Evolutionary conservation across 805 yeast species (phyloP), one percentile per base, ranked within the genome.

Genomic region (Schizosaccharomyces pombe): DNA sequence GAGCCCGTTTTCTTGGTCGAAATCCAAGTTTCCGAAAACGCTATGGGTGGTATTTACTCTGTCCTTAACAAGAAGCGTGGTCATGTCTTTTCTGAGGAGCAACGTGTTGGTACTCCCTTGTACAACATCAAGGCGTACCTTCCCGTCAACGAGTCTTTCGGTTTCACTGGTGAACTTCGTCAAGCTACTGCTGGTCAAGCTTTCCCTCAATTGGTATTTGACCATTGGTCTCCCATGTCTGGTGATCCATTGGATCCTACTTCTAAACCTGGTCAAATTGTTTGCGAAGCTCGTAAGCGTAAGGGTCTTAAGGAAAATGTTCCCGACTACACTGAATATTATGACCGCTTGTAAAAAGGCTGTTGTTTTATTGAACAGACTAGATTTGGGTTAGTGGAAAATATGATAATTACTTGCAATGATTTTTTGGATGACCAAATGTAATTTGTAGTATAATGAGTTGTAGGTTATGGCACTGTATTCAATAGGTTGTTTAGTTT

Each of bases 171-270:
- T 78, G 95, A 87, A 70, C 82, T 89, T 71, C 85, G 98, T 80
- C 96, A 89, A 78, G 95, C 97, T 70, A 89, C 98, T 70, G 96
- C 95, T 84, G 98, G 98, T 75, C 98, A 89, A 80, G 98, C 98
- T 74, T 89, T 89, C 98, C 98, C 98, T 76, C 97, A 89, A 78
- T 79, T 91, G 94, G 93, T 91, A 74, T 91, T 89, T 75, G 97
- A 91, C 75, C 98, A 89, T 74, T 89, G 97, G 97, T 76, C 85
- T 63, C 73, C 85, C 67, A 76, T 91, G 78, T 68, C 70, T 64
- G 94, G 95, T 74, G 91, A 86, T 74, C 94, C 94, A 71, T 75
- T 82, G 64, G 97, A 89, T 75, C 80, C 87, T 70, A 63, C 80
- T 67, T 63, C 79, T 64, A 78, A 77, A 75, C 77, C 82, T 64